phyloP scores from a whole-genome alignment of 352 stramenopile genomes.

The Pythium brachiatum region DNA sequence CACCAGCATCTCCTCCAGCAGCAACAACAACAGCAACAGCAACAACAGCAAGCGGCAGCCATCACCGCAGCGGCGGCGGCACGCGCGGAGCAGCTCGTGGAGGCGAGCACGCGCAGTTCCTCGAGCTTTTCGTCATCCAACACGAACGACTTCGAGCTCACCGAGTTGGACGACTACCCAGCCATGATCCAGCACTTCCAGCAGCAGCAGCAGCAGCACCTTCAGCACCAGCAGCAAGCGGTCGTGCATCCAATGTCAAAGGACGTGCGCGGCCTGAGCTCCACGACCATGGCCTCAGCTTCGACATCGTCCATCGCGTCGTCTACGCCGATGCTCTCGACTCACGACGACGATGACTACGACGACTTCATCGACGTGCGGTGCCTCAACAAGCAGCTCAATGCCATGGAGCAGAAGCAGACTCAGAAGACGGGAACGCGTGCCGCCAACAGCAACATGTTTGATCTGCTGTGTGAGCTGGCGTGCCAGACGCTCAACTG shows the following conservation, averaged over 20 bases:
- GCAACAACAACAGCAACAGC: not conserved
- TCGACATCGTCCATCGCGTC: constrained; percentile 23
- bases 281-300: not conserved
- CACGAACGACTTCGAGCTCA: constrained; percentile 28
- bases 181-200: constrained; percentile 4
- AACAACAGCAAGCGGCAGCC: constrained; percentile 5
- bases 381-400: constrained; percentile 53
- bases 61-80: constrained; percentile 3
- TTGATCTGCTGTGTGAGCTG: constrained; percentile 75
- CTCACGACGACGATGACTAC: constrained; percentile 43
- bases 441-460: constrained; percentile 62
- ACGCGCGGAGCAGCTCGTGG: constrained; percentile 14
- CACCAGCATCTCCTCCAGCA: not conserved
- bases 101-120: constrained; percentile 20
- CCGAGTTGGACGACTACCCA: constrained; percentile 23
- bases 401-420: constrained; percentile 53
- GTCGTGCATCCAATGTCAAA: constrained; percentile 18
- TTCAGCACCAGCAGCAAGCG: constrained; percentile 8
- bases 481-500: constrained; percentile 80
- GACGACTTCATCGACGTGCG: constrained; percentile 64
- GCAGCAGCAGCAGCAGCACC: constrained; percentile 12
- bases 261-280: constrained; percentile 19
- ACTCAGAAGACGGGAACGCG: constrained; percentile 20
- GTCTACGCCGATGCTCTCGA: constrained; percentile 30
- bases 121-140: constrained; percentile 32